A percentile compares a stretch with the other conserved stretches of the same genome.
Conservation (phyloP, 164 flowering plant genomes). For the Litsea cubeba region DNA sequence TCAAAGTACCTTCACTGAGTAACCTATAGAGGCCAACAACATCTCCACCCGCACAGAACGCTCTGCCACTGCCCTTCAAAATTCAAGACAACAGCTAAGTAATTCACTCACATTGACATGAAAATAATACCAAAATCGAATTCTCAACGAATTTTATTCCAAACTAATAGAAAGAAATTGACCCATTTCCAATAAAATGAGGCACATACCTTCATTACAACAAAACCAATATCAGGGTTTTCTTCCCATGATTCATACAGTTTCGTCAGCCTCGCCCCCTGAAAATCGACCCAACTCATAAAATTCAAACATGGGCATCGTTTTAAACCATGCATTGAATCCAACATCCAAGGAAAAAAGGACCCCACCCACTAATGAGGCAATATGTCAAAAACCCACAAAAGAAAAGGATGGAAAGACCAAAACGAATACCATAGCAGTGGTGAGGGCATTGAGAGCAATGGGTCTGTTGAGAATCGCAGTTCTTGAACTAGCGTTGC, state of each 20-base stretch:
- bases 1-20: slow-evolving; percentile 47
- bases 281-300: slow-evolving; percentile 3
- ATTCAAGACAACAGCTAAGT: slow-evolving; percentile 22
- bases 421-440: slow-evolving; percentile 48
- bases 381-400: neutral
- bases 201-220: slow-evolving; percentile 56
- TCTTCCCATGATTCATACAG: slow-evolving; percentile 93
- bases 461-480: slow-evolving; percentile 79
- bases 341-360: neutral
- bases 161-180: neutral
- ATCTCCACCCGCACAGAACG: slow-evolving; percentile 83
- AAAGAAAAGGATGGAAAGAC: neutral
- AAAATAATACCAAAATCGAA: neutral
- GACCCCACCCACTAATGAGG: neutral
- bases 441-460: slow-evolving; percentile 70
- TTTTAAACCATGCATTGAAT: neutral
- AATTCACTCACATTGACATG: neutral
- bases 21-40: slow-evolving; percentile 47
- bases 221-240: slow-evolving; percentile 72
- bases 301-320: neutral
- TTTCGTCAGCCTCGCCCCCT: slow-evolving; percentile 68
- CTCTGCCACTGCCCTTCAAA: slow-evolving; percentile 74
- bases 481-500: slow-evolving; percentile 66
- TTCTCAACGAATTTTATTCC: neutral
- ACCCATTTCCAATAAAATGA: neutral